Percentiles rank a stretch among this genome's conserved stretches.
phyloP scores from a whole-genome alignment of 108 stramenopile genomes.

The Skeletonema marinoi region DNA sequence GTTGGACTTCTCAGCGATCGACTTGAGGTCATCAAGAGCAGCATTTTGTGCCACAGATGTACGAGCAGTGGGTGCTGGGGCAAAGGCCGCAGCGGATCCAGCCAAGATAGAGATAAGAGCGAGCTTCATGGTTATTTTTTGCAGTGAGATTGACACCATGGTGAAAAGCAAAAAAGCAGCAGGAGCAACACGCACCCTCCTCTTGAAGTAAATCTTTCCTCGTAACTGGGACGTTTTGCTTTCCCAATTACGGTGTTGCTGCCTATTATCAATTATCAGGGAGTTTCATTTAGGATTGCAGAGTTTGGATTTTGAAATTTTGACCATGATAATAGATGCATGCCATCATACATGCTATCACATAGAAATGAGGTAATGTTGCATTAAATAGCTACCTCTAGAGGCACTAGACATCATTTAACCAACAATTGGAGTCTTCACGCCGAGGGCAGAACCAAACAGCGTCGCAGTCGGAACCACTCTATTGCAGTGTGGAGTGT shows the following conservation, averaged over 20 bases:
- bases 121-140: slow-evolving; percentile 57
- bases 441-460: too few relatives aligned
- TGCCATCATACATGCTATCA: too few relatives aligned
- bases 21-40: slow-evolving; percentile 65
- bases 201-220: slow-evolving; percentile 2
- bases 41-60: slow-evolving; percentile 38
- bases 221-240: not conserved
- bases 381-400: too few relatives aligned
- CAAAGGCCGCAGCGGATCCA: slow-evolving; percentile 81
- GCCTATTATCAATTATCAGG: not conserved
- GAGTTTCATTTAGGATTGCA: not conserved
- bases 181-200: not conserved
- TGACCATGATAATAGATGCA: too few relatives aligned
- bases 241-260: not conserved
- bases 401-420: too few relatives aligned
- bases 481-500: too few relatives aligned
- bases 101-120: slow-evolving; percentile 60
- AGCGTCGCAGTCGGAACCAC: too few relatives aligned
- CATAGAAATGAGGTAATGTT: too few relatives aligned
- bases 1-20: slow-evolving; percentile 71
- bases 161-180: not conserved
- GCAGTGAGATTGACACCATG: not conserved
- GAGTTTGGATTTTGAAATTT: too few relatives aligned
- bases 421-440: too few relatives aligned
- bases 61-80: slow-evolving; percentile 54